These are phyloP conservation scores for Talaromyces islandicus DNA, from an alignment of 2,329 filamentous ascomycete species.

Conservation along the genomic window DNA sequence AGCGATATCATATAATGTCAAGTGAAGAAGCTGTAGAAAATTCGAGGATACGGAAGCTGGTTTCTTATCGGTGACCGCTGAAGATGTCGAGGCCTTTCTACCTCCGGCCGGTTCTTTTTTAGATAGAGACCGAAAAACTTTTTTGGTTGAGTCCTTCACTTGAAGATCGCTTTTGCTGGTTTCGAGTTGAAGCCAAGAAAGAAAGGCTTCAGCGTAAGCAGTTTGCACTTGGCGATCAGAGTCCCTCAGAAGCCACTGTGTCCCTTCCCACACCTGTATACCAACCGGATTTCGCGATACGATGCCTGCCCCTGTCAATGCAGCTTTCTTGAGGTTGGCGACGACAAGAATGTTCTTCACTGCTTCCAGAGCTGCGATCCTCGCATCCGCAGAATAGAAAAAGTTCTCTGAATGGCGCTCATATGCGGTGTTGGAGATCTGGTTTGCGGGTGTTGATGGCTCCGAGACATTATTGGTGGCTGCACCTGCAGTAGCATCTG, in stretches of 20 bases:
- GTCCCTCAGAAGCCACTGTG: constrained; percentile 85
- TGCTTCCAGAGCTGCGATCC: constrained; percentile 62
- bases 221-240: constrained; percentile 70
- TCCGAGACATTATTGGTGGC: constrained; percentile 46
- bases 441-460: constrained; percentile 42
- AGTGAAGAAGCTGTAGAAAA: constrained; percentile 75
- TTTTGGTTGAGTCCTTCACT: constrained; percentile 53
- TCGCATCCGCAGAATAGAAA: constrained; percentile 59
- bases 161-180: constrained; percentile 61
- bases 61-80: constrained; percentile 57
- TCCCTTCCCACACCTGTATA: constrained; percentile 89
- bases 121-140: constrained; percentile 36
- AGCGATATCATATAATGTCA: constrained; percentile 84
- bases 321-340: constrained; percentile 63
- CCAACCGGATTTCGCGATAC: constrained; percentile 70
- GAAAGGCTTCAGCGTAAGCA: constrained; percentile 76
- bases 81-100: constrained; percentile 58
- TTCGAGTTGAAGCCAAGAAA: constrained; percentile 81
- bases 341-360: constrained; percentile 78
- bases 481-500: constrained; percentile 35
- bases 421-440: constrained; percentile 41
- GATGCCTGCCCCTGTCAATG: constrained; percentile 50
- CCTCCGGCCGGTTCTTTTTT: constrained; percentile 37
- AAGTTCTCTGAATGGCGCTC: constrained; percentile 51
- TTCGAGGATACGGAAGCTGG: constrained; percentile 53